phyloP scores from a whole-genome alignment of 2,329 filamentous ascomycete genomes.

The Xylaria sp. region DNA sequence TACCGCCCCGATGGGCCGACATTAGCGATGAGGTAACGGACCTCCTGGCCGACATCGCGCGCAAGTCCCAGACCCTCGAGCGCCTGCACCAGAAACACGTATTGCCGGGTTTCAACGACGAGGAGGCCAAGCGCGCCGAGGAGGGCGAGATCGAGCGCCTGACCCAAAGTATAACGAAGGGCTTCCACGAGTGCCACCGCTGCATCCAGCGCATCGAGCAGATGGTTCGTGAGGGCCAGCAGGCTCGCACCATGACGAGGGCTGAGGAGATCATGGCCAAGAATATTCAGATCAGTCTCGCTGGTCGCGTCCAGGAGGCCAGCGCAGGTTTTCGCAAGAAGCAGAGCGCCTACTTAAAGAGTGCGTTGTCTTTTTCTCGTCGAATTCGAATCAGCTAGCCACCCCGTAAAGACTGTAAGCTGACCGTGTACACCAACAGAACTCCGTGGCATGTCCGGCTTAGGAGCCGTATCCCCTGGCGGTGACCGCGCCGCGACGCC shows the following conservation, averaged over 20 bases:
- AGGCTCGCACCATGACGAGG: conserved; percentile 76
- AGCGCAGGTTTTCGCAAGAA: conserved; percentile 96
- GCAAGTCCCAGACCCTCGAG: conserved; percentile 85
- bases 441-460: conserved; percentile 76
- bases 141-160: conserved; percentile 90
- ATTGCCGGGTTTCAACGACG: conserved; percentile 94
- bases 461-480: conserved; percentile 62
- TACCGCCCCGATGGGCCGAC: conserved; percentile 96
- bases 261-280: conserved; percentile 95
- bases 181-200: conserved; percentile 89
- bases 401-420: conserved; percentile 6
- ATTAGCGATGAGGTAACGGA: conserved; percentile 94
- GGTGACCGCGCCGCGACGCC: conserved; percentile 66
- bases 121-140: conserved; percentile 86
- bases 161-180: conserved; percentile 88
- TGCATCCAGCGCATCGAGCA: conserved; percentile 88
- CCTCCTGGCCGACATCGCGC: conserved; percentile 80
- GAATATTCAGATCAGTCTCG: conserved; percentile 94
- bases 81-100: conserved; percentile 97
- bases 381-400: background rate
- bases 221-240: conserved; percentile 84
- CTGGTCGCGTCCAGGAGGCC: conserved; percentile 87
- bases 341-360: conserved; percentile 95
- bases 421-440: conserved; percentile 60
- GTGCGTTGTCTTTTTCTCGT: conserved; percentile 59